phyloP scores from a whole-genome alignment of 2,329 filamentous ascomycete genomes.

The Elsinoe ampelina region DNA sequence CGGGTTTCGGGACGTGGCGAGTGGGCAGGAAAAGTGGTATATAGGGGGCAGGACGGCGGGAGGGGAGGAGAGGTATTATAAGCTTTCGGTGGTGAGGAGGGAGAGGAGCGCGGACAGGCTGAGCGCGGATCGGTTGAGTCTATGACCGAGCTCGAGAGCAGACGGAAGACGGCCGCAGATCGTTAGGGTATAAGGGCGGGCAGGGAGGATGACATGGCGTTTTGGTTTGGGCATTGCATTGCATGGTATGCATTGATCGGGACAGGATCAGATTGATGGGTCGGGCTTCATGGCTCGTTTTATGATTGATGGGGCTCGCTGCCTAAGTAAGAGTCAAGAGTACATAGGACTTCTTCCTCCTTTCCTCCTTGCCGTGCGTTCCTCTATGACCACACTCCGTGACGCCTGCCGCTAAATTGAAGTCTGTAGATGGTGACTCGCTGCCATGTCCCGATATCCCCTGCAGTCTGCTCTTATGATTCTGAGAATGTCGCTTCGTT shows the following conservation, averaged over 20 bases:
- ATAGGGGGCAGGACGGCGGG: conserved; percentile 66
- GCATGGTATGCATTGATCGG: not conserved
- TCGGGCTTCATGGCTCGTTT: not conserved
- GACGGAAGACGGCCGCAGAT: not conserved
- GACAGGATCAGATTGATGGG: not conserved
- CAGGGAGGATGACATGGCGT: not conserved
- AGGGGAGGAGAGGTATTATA: conserved; percentile 76
- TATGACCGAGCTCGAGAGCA: conserved; percentile 40
- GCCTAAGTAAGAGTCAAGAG: conserved; percentile 1
- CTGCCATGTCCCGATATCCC: too few species aligned
- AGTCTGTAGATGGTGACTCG: too few species aligned
- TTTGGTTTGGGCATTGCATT: not conserved
- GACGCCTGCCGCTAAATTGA: not conserved
- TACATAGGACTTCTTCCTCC: conserved; percentile 2
- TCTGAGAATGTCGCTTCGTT: too few species aligned
- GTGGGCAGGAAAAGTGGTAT: conserved; percentile 71
- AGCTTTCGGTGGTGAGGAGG: conserved; percentile 64
- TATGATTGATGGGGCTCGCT: not conserved
- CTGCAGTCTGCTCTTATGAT: too few species aligned
- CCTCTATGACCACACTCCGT: not conserved
- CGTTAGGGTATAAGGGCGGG: not conserved
- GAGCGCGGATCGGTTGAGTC: conserved; percentile 64
- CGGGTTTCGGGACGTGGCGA: conserved; percentile 62
- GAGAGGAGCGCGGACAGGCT: conserved; percentile 65
- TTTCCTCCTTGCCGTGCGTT: not conserved